A percentile compares a stretch with the other conserved stretches of the same genome.
Evolutionary conservation across 345 rosid genomes (phyloP).

Genomic region (Balakata baccata): DNA sequence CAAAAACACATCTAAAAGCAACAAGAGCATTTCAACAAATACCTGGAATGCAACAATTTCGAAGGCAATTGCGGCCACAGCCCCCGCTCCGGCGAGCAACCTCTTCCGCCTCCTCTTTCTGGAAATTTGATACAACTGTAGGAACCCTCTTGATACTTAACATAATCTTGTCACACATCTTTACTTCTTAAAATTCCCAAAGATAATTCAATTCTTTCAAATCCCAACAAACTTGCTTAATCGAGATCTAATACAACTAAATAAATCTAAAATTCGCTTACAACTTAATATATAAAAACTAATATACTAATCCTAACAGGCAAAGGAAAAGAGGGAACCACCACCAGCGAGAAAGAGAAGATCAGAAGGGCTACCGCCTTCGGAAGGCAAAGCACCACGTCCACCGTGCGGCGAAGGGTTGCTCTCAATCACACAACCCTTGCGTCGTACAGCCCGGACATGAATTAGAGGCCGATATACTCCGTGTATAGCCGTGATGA

Average conservation of each 20-base stretch:
- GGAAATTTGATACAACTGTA: slow-evolving; percentile 75
- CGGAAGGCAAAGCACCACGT: slow-evolving; percentile 99
- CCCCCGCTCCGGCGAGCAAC: slow-evolving; percentile 52
- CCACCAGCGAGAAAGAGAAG: slow-evolving; percentile 99
- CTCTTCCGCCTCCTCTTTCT: slow-evolving; percentile 67
- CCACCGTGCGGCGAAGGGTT: slow-evolving; percentile 99
- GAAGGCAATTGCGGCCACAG: slow-evolving; percentile 78
- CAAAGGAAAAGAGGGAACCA: slow-evolving; percentile 39
- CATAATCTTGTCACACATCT: slow-evolving; percentile 41
- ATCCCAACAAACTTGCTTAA: slow-evolving; percentile 11
- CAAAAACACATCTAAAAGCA: not conserved
- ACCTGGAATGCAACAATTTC: slow-evolving; percentile 75
- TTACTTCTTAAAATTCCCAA: not conserved
- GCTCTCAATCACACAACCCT: slow-evolving; percentile 73
- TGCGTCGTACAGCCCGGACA: slow-evolving; percentile 80
- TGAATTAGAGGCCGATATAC: slow-evolving; percentile 52
- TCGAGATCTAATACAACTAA: slow-evolving; percentile 7
- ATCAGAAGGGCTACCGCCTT: slow-evolving; percentile 99
- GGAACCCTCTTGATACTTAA: slow-evolving; percentile 85
- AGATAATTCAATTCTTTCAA: not conserved
- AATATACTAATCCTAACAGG: slow-evolving; percentile 11
- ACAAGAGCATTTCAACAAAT: not conserved
- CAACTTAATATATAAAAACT: not conserved
- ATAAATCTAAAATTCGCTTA: not conserved
- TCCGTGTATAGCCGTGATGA: slow-evolving; percentile 98